Evolutionary conservation across 495 filamentous ascomycete species (phyloP), one percentile per base, ranked within the genome.

Genomic region (Massariosphaeria phaeospora): DNA sequence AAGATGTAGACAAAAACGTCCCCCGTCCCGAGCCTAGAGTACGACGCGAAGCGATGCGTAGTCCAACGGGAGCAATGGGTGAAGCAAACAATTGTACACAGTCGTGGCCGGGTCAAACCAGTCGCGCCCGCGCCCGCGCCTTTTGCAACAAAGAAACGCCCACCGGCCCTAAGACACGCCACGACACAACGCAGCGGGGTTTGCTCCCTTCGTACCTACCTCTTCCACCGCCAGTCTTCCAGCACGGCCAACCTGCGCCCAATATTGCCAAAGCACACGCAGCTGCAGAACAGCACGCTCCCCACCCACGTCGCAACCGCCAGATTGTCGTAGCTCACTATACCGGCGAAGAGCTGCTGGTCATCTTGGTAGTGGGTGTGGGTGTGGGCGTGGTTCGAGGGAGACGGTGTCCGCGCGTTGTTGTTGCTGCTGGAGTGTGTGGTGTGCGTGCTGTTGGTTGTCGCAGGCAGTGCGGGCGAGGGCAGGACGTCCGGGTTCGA

Each of bases 201-300:
- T 33, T n/a, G 8, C n/a, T 33, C 30, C 30, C 30, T n/a, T n/a
- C 30, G 30, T 33, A 8, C 30, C 30, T 33, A 21, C 20, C n/a
- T 6, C 39, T 43, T 43, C 39, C 39, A 3, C 6, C 39, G 18
- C 56, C 50, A 54, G 15, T 55, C 50, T 30, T 56, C 60, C 26
- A 48, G 35, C 0, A 59, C 55, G 7, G 60, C 84, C 50, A 96
- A 72, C 67, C 89, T 76, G 57, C 93, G 75, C 8, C 93, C 93
- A 63, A 97, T 86, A 69, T 96, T 96, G 21, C 93, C 93, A 77
- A 98, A 96, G 70, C 90, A 96, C 24, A 97, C 84, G 57, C 87
- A 88, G 45, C 84, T 88, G 68, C 93, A 95, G 72, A 96, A 98
- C 60, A 98, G 67, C 27, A 96, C 89, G 67, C 86, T 94, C 24